Conservation (phyloP, 352 stramenopile genomes). For the Globisporangium rhizosaccharum region DNA sequence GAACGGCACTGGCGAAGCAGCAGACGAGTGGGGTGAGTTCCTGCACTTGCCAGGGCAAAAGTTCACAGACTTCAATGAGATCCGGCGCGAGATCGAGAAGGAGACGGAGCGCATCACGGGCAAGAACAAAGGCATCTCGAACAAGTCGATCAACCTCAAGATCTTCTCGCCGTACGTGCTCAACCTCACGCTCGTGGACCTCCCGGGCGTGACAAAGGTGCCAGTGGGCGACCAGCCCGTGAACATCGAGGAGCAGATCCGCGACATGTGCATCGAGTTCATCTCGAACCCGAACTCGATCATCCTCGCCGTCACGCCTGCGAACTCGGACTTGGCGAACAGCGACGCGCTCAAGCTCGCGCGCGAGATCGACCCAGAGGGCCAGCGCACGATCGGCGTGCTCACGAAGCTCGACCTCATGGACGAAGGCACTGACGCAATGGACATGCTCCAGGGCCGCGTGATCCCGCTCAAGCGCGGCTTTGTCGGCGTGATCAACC, state of each 20-base stretch:
- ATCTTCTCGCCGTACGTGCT: conserved; percentile 97
- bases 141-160: conserved; percentile 98
- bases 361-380: conserved; percentile 87
- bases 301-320: conserved; percentile 97
- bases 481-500: conserved; percentile 99
- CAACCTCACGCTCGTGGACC: conserved; percentile 98
- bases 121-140: conserved; percentile 97
- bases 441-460: conserved; percentile 94
- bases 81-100: conserved; percentile 96
- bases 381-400: conserved; percentile 97
- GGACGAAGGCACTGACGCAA: conserved; percentile 98
- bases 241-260: conserved; percentile 99
- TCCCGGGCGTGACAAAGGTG: conserved; percentile 98
- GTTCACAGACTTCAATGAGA: conserved; percentile 96
- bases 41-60: conserved; percentile 94
- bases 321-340: conserved; percentile 99
- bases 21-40: conserved; percentile 98
- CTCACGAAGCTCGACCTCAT: conserved; percentile 99
- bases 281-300: conserved; percentile 99
- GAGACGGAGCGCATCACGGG: conserved; percentile 96
- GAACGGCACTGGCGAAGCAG: conserved; percentile 25
- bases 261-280: conserved; percentile 98
- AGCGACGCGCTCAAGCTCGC: conserved; percentile 98
- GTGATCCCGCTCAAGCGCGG: conserved; percentile 97
- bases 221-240: conserved; percentile 97